These are phyloP conservation scores for Exophiala dermatitidis DNA, from an alignment of 2,329 filamentous ascomycete species.

Conservation along the genomic window DNA sequence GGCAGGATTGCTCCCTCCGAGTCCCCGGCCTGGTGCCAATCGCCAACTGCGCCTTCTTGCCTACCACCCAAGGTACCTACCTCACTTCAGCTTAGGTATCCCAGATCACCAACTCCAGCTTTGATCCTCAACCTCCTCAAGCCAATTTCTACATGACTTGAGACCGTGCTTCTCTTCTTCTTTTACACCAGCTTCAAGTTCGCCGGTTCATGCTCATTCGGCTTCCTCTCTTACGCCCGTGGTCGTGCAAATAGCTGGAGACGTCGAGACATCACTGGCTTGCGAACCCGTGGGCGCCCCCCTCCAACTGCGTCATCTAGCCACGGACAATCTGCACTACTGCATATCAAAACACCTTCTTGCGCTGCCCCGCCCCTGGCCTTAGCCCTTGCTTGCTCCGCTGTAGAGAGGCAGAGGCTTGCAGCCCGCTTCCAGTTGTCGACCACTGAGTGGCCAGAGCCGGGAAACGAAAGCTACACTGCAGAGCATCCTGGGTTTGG, in stretches of 20 bases:
- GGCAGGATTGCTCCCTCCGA: too few relatives aligned
- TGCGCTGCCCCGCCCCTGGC: slow-evolving; percentile 8
- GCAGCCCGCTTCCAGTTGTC: not conserved
- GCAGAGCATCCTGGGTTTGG: not conserved
- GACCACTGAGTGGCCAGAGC: not conserved
- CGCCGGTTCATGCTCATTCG: not conserved
- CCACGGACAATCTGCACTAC: not conserved
- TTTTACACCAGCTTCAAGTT: not conserved
- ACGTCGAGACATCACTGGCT: not conserved
- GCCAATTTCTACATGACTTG: not conserved
- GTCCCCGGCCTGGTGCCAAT: too few relatives aligned
- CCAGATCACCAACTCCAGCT: too few relatives aligned
- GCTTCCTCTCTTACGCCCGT: not conserved
- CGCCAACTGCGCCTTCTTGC: too few relatives aligned
- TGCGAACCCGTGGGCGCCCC: not conserved
- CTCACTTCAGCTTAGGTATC: too few relatives aligned
- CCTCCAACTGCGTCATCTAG: slow-evolving; percentile 22
- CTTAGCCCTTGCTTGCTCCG: slow-evolving; percentile 13
- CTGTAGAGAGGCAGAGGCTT: not conserved
- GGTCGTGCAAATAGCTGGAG: not conserved
- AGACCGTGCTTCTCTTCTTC: not conserved
- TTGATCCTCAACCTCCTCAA: not conserved
- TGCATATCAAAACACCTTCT: too few relatives aligned
- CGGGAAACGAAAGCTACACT: not conserved
- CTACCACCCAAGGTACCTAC: too few relatives aligned